Evolutionary conservation across 108 stramenopile species (phyloP).

Genomic region (Pseudonitzschia multiseries): DNA sequence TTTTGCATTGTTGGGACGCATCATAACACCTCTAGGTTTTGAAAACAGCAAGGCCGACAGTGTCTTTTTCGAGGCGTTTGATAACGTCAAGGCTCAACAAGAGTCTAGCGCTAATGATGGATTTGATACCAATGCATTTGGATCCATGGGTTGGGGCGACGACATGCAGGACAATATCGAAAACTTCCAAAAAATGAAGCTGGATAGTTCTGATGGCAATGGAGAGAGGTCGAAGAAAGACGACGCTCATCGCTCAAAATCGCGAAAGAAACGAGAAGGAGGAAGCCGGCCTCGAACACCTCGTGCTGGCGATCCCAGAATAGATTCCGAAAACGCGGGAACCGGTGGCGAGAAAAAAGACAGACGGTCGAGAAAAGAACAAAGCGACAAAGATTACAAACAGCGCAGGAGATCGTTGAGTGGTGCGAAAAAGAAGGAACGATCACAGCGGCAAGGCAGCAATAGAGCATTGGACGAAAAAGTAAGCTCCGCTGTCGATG

Average conservation of each 20-base stretch:
- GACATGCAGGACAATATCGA: background rate
- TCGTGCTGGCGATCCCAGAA: background rate
- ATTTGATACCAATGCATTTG: slow-evolving; percentile 28
- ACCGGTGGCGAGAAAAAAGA: background rate
- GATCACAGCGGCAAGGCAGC: background rate
- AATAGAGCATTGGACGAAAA: background rate
- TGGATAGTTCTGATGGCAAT: background rate
- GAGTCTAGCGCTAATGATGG: slow-evolving; percentile 19
- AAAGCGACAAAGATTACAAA: background rate
- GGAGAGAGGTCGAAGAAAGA: slow-evolving; percentile 2
- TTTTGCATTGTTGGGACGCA: background rate
- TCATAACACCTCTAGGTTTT: background rate
- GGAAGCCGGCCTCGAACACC: background rate
- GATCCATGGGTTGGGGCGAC: slow-evolving; percentile 4
- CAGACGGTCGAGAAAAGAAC: background rate
- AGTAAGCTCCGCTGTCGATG: background rate
- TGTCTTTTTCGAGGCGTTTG: slow-evolving; percentile 31
- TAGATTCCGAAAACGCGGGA: background rate
- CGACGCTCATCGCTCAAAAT: background rate
- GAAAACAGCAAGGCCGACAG: slow-evolving; percentile 12
- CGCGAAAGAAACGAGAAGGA: background rate
- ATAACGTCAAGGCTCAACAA: slow-evolving; percentile 14
- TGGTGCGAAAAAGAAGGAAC: slow-evolving; percentile 1
- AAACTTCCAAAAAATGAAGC: background rate
- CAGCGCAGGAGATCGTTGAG: slow-evolving; percentile 8